Base-by-base conservation (phyloP, 805 yeast genomes). In the Metschnikowia santaceciliae region DNA sequence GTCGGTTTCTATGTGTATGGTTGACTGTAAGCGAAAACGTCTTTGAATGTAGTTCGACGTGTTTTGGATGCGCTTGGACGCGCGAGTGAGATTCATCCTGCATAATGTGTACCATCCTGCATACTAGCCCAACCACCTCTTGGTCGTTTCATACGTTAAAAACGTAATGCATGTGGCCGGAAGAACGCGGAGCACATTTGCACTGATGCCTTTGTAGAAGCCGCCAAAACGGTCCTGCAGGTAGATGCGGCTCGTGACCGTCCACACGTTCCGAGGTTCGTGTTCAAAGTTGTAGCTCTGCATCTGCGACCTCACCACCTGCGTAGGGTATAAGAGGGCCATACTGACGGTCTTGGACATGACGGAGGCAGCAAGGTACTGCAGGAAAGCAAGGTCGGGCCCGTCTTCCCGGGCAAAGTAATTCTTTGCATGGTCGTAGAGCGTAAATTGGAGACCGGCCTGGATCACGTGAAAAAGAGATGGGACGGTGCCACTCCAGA, bases 151-250 rank as follows among this genome's bases (percentile, higher is more conserved):
- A 61, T 94, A 94, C 4, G 87, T 87, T 4, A 86, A 74, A 64
- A 94, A 90, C 0, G 98, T 94, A 11, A 91, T 79, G 62, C 96
- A 88, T 3, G 97, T 91, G 1, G 97, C 90, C 0, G 99, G 99
- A 4, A 94, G 76, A 0, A 92, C 96, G 43, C 98, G 74, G 1
- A 88, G 52, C 15, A 92, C 63, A 56, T 90, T 91, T 1, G 96
- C 86, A 1, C 81, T 69, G 15, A 94, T 67, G 0, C 99, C 99
- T 57, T 86, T 84, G 65, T 94, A 94, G 54, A 91, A 86, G 0
- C 90, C 96, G 11, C 60, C 54, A 3, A 80, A 10, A 3, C 94
- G 92, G 50, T 83, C 87, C 1, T 63, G 61, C 0, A 41, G 35
- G 58, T 76, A 75, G 2, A 88, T 71, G 14, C 65, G 60, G 10